Evolutionary conservation across 164 flowering plant species (phyloP), one percentile per base, ranked within the genome.

Genomic region (Berberis vulgaris): DNA sequence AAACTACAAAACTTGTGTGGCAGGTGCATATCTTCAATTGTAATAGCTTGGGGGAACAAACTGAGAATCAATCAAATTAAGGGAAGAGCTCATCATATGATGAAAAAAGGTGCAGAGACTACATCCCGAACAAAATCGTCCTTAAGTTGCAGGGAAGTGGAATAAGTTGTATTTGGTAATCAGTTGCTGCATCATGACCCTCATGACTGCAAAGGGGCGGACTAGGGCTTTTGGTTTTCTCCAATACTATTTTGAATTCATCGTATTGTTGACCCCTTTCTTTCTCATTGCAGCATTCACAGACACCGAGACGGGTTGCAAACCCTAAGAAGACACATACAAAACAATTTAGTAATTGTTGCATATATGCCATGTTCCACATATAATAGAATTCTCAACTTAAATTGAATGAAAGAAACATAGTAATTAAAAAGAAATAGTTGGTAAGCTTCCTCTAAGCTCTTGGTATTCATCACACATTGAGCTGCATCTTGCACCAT

Each of bases 401-500:
- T 47, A 6, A 1, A 4, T 47, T 11, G 10, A 47, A 50, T 7
- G 47, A 5, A 62, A 61, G 2, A 4, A 3, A 49, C n/a, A 10
- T 4, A 42, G 50, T 65, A 65, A 62, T 56, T 58, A 55, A 41
- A 62, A 57, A n/a, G 58, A 65, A 7, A 65, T 58, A 26, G 5
- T 49, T 9, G 13, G 26, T 26, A 9, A 47, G 68, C 68, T 65
- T 65, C 68, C 49, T 65, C 62, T 49, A 26, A 2, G n/a, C 46
- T 65, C 68, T 13, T 65, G 46, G n/a, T 57, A 3, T 58, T 58
- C 56, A 65, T 11, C 4, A 65, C 62, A 47, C 47, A 43, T 12
- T 45, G 13, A 57, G 68, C 68, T 58, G 68, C 68, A 26, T 65
- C 62, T 62, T 65, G 49, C 6, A 65, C 10, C 6, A 43, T 2